Evolutionary conservation across 2,329 filamentous ascomycete genomes (phyloP), one percentile per base, ranked within the genome.

Genomic region (Xylaria sp.): DNA sequence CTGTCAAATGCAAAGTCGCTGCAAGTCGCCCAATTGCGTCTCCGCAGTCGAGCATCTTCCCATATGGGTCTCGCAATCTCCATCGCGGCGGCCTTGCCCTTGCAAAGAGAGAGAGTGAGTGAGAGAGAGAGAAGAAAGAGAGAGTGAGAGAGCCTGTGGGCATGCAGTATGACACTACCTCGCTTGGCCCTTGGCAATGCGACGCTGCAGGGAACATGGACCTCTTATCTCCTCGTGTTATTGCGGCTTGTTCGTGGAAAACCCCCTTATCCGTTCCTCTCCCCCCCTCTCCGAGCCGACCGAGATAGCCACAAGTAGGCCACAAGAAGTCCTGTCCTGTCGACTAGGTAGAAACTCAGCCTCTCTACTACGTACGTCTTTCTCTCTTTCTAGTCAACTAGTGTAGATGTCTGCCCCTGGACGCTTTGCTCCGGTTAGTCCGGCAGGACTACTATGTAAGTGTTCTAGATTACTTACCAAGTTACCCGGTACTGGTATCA

Each of bases 211-310:
- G 69, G 62, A 57, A 50, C 48, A 60, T 48, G 56, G 56, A 9
- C 54, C 54, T 66, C 73, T 76, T 77, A 76, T 78, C 75, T 75
- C 55, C 66, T 72, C 73, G 72, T 76, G 72, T 73, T 73, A 70
- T 69, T 74, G 75, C 73, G 72, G 75, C 76, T 77, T 76, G 74
- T 62, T 69, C 63, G 25, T 50, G 52, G 67, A 46, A 46, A 25
- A 58, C n/a, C 51, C 59, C 66, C 61, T 44, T 68, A 72, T 68
- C 71, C 69, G 71, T 69, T 67, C 72, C 63, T 67, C 54, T 44
- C 65, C 46, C 67, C 70, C 63, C 70, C 41, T 18, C 15, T n/a
- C 15, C 71, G 74, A 73, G 58, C 65, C 72, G 73, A 73, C 72
- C 72, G 72, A 75, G 70, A 41, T 65, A 66, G 66, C 72, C 41